Evolutionary conservation across 345 rosid species (phyloP), one percentile per base, ranked within the genome.

Genomic region (Psidium guajava): DNA sequence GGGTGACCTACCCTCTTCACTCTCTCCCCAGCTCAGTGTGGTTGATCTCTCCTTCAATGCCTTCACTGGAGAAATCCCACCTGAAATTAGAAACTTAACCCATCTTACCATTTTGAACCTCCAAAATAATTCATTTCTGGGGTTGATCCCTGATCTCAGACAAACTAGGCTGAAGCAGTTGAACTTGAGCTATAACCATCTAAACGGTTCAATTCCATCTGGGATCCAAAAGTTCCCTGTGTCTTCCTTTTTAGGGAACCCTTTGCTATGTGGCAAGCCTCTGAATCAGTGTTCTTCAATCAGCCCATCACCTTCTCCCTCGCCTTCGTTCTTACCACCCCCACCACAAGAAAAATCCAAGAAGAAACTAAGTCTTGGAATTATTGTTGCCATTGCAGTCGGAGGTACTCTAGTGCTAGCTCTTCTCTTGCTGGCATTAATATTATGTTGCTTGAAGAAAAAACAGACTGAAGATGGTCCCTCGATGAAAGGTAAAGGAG

Each of bases 31-130:
- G 85, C 92, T 96, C 86, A 82, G 83, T 56, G 91, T 90, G 82
- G 92, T 96, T 82, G 98, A 96, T 89, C 93, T 97, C 82, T 96
- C 98, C 82, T 89, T 88, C 88, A 97, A 97, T 89, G 90, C 91
- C 83, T 88, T 97, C 24, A 81, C 94, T 0, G 98, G 98, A 28
- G 88, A 44, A 82, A 93, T 97, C 87, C 98, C 98, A 12, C 15
- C 84, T 6, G 80, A 91, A 28, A 16, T 95, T 74, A 90, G 85
- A 87, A 94, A 95, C 61, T 86, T 93, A 73, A 92, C 92, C 5
- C 89, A 88, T 21, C 94, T 97, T 77, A 57, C 93, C 18, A 93
- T 89, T 82, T 89, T 97, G 84, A 87, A 88, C 88, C 92, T 97
- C 36, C 93, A 95, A 88, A 91, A 92, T 88, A 97, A 96, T 88